These are phyloP conservation scores for Parsonsia alboflavescens DNA, from an alignment of 257 asterid species.

Conservation along the genomic window DNA sequence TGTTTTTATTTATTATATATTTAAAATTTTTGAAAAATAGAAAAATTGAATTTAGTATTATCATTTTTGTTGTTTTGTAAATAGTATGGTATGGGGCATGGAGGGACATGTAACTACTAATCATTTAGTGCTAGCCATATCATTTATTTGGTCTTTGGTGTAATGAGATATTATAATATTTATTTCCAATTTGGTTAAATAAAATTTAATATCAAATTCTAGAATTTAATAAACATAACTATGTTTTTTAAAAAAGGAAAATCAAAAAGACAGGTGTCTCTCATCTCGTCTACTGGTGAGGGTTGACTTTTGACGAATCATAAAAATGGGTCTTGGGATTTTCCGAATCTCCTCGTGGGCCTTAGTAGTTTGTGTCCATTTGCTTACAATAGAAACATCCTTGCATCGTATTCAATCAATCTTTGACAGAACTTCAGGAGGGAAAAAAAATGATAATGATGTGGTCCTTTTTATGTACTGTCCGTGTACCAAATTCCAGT, in stretches of 20 bases:
- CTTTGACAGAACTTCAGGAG: neutral
- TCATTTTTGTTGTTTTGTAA: neutral
- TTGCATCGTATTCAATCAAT: neutral
- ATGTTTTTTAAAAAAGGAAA: neutral
- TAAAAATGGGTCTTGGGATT: conserved; percentile 26
- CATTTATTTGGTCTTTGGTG: neutral
- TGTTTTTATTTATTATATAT: too few species aligned
- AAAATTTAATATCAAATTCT: neutral
- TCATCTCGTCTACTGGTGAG: conserved; percentile 23
- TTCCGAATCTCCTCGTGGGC: conserved; percentile 16
- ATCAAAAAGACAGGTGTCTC: conserved; percentile 16
- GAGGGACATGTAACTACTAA: neutral
- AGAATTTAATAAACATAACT: too few species aligned
- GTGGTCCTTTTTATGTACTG: neutral
- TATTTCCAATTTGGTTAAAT: too few species aligned
- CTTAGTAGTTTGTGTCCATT: conserved; percentile 23
- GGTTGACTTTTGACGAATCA: conserved; percentile 27
- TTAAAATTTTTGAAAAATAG: too few species aligned
- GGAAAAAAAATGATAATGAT: neutral
- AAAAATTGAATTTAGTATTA: too few species aligned
- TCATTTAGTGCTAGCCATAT: neutral
- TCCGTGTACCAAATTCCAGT: neutral
- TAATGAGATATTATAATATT: too few species aligned
- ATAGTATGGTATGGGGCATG: neutral
- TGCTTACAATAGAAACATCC: conserved; percentile 36